Percentiles rank a stretch among this genome's conserved stretches.
These are phyloP conservation scores for Phytophthora rubi DNA, from an alignment of 352 stramenopile species.

Conservation along the genomic window DNA sequence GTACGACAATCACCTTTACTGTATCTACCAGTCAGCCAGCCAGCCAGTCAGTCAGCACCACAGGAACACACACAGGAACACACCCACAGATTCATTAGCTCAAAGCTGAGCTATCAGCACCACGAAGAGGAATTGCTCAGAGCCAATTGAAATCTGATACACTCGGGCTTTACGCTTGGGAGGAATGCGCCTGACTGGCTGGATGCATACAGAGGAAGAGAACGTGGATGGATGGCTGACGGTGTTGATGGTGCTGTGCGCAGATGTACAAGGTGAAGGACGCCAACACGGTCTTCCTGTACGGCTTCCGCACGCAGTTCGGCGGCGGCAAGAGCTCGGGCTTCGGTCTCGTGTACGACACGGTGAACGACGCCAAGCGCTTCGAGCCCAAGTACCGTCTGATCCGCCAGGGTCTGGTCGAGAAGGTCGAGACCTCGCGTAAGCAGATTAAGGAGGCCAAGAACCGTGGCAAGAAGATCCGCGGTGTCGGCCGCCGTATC, in stretches of 20 bases:
- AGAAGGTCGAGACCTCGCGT: slow-evolving; percentile 97
- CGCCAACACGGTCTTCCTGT: slow-evolving; percentile 95
- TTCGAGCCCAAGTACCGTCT: slow-evolving; percentile 99
- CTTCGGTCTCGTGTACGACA: slow-evolving; percentile 99
- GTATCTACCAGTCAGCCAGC: neutral
- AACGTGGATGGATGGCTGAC: slow-evolving; percentile 17
- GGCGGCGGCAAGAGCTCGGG: slow-evolving; percentile 97
- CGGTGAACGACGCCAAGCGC: slow-evolving; percentile 97
- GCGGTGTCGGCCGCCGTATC: slow-evolving; percentile 97
- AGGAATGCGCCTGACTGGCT: slow-evolving; percentile 20
- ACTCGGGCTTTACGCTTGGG: neutral
- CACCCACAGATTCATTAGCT: slow-evolving; percentile 2
- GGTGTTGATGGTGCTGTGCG: slow-evolving; percentile 5
- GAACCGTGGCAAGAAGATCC: slow-evolving; percentile 98
- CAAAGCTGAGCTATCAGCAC: neutral
- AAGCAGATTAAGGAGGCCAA: slow-evolving; percentile 99
- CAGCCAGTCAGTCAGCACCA: slow-evolving; percentile 1
- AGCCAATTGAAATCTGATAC: slow-evolving; percentile 6
- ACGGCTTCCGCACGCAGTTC: slow-evolving; percentile 98
- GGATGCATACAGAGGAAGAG: neutral
- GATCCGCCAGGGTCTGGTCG: slow-evolving; percentile 89
- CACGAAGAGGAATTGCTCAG: slow-evolving; percentile 1
- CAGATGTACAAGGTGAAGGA: slow-evolving; percentile 98
- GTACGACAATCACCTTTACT: slow-evolving; percentile 55
- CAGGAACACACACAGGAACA: slow-evolving; percentile 13